Conservation (phyloP, 176 grass and related monocot species). For the Oryza coarctata region DNA sequence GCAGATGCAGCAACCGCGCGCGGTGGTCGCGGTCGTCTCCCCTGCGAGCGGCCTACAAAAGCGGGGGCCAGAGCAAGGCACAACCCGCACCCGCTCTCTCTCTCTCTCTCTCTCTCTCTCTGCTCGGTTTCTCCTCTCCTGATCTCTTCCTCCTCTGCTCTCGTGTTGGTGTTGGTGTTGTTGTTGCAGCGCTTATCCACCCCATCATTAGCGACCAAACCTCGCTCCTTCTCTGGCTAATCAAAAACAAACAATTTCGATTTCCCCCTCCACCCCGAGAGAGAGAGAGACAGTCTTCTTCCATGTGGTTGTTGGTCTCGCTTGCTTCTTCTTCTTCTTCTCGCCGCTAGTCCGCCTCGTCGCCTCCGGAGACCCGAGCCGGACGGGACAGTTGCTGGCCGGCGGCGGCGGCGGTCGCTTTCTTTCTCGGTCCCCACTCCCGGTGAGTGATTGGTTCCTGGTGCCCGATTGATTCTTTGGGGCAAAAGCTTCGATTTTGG, state of each 20-base stretch:
- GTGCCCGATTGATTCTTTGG: neutral
- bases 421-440: neutral
- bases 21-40: neutral
- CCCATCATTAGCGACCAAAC: neutral
- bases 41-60: constrained; percentile 6
- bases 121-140: too few relatives aligned
- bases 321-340: neutral
- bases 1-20: too few relatives aligned
- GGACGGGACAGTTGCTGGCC: neutral
- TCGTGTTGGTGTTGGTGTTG: too few relatives aligned
- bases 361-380: neutral
- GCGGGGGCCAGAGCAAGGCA: neutral
- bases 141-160: too few relatives aligned
- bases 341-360: neutral
- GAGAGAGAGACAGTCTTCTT: neutral
- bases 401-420: neutral
- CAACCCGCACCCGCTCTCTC: too few relatives aligned
- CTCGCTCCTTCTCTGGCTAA: neutral
- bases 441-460: neutral
- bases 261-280: too few relatives aligned
- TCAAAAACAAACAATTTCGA: neutral
- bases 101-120: too few relatives aligned
- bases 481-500: neutral
- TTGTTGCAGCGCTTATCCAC: neutral
- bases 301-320: neutral